Conservation (phyloP, 306 rosid genomes). For the Psophocarpus tetragonolobus region DNA sequence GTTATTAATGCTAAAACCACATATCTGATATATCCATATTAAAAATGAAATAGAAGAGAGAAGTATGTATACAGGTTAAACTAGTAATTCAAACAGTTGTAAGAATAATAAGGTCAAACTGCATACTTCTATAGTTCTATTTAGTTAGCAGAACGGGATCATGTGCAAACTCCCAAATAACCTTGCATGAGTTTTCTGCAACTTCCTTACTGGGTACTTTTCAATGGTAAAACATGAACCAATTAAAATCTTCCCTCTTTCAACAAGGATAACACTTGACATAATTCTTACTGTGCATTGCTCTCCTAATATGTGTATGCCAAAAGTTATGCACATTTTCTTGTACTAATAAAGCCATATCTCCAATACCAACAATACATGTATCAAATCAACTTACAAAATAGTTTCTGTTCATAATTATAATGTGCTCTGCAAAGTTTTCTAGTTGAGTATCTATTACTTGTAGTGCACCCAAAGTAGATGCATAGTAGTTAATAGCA, state of each 20-base stretch:
- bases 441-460: neutral
- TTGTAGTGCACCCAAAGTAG: neutral
- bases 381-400: slow-evolving; percentile 6
- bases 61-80: neutral
- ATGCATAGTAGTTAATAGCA: no score
- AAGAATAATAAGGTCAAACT: slow-evolving; percentile 15
- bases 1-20: slow-evolving; percentile 10
- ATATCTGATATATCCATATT: slow-evolving; percentile 10
- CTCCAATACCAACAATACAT: slow-evolving; percentile 11
- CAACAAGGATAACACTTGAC: neutral
- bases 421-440: neutral
- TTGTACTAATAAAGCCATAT: neutral
- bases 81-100: slow-evolving; percentile 6
- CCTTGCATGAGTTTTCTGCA: neutral
- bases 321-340: neutral
- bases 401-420: neutral
- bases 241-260: neutral
- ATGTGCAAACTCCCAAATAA: slow-evolving; percentile 4
- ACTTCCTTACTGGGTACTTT: neutral
- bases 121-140: slow-evolving; percentile 3
- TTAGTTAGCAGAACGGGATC: slow-evolving; percentile 12
- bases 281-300: neutral
- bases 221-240: slow-evolving; percentile 4
- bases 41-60: neutral
- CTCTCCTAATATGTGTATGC: neutral